Evolutionary conservation across 768 basidiomycete genomes (phyloP).

Genomic region (Mycena leptocephala): DNA sequence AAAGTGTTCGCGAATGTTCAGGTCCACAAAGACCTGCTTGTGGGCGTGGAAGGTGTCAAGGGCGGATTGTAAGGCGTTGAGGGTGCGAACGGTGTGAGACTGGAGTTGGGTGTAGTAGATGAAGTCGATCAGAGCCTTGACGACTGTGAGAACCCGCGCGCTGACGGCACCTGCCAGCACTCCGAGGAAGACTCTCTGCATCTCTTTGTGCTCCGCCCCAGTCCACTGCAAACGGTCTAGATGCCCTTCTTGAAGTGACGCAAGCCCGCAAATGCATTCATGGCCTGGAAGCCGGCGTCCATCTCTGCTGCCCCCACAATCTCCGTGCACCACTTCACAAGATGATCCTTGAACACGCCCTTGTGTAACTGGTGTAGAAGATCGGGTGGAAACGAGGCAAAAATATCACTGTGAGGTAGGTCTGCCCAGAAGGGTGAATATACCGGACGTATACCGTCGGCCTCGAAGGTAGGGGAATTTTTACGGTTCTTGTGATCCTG

Average conservation of each 20-base stretch:
- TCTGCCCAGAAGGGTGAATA: background rate
- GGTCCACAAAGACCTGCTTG: background rate
- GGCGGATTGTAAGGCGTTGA: background rate
- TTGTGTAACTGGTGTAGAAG: background rate
- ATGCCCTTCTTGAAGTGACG: background rate
- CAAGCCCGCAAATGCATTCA: background rate
- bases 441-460: background rate
- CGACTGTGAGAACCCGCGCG: background rate
- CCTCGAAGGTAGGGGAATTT: background rate
- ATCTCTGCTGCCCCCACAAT: background rate
- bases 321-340: background rate
- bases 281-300: background rate
- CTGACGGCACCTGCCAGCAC: background rate
- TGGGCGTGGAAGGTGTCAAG: background rate
- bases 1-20: background rate
- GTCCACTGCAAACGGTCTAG: background rate
- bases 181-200: background rate
- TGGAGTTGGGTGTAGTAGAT: background rate
- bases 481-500: background rate
- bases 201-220: background rate
- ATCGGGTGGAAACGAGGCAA: background rate
- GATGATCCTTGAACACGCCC: background rate
- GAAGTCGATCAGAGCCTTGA: background rate
- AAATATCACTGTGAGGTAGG: background rate
- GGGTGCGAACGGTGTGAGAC: background rate